These are phyloP conservation scores for Mycena metata DNA, from an alignment of 768 basidiomycete genomes.

Conservation along the genomic window DNA sequence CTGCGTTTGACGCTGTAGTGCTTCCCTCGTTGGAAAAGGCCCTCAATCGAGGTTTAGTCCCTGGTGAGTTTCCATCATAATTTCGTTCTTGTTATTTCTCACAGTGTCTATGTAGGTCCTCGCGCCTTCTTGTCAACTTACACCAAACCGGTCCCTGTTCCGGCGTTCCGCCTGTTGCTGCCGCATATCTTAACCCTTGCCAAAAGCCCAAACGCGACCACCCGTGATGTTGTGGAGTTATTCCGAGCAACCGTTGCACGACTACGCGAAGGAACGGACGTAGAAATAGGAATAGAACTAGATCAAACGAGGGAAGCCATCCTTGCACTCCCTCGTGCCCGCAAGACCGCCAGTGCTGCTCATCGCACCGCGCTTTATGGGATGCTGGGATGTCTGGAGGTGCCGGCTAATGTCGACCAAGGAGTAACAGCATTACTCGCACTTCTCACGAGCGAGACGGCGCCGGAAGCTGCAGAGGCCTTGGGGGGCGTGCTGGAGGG, in stretches of 20 bases:
- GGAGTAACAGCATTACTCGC: conserved; percentile 56
- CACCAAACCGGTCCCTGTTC: conserved; percentile 25
- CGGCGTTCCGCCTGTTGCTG: conserved; percentile 29
- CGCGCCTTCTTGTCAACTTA: conserved; percentile 32
- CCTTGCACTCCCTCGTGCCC: conserved; percentile 78
- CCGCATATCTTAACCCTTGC: conserved; percentile 34
- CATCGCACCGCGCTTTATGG: conserved; percentile 86
- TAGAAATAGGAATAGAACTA: conserved; percentile 54
- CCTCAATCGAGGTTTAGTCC: conserved; percentile 20
- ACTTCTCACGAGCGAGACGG: conserved; percentile 31
- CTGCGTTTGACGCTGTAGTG: conserved; percentile 32
- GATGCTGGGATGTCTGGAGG: conserved; percentile 71
- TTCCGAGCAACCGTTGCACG: conserved; percentile 29
- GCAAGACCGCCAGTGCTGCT: conserved; percentile 90
- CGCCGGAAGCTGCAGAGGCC: conserved; percentile 33
- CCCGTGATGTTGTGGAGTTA: conserved; percentile 31
- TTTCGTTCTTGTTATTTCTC: too few species aligned
- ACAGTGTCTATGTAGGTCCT: conserved; percentile 18
- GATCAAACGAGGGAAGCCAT: conserved; percentile 69
- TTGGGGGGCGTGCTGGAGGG: conserved; percentile 25
- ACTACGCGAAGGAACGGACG: conserved; percentile 43
- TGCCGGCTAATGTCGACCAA: conserved; percentile 62
- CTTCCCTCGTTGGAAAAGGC: conserved; percentile 33
- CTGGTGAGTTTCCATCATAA: conserved; percentile 14
- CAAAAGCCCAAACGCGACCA: conserved; percentile 29